Conservation (phyloP, 2,329 filamentous ascomycete species). For the Pleurostoma richardsiae region DNA sequence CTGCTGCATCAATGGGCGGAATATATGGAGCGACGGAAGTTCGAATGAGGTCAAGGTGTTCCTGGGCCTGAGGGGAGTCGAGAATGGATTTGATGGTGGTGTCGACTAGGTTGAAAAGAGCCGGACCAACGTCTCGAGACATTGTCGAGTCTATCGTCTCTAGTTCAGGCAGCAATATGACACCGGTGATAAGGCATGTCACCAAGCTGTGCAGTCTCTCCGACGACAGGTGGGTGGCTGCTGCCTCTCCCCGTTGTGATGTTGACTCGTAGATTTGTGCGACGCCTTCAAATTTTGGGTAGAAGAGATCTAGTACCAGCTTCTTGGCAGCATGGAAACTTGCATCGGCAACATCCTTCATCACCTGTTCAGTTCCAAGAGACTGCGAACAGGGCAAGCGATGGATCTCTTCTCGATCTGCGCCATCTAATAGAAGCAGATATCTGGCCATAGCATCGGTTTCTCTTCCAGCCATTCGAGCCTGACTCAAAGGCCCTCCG, state of each 20-base stretch:
- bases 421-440: conserved; percentile 44
- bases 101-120: conserved; percentile 34
- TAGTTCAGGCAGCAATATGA: conserved; percentile 42
- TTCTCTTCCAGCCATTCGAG: conserved; percentile 38
- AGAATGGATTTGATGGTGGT: conserved; percentile 33
- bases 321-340: conserved; percentile 40
- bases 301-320: conserved; percentile 48
- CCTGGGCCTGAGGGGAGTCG: conserved; percentile 36
- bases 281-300: conserved; percentile 47
- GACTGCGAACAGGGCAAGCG: background rate
- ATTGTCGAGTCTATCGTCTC: conserved; percentile 39
- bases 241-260: conserved; percentile 36
- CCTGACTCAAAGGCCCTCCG: conserved; percentile 43
- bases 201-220: conserved; percentile 49
- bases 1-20: conserved; percentile 33
- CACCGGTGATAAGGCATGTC: conserved; percentile 38
- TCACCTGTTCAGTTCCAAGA: background rate
- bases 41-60: conserved; percentile 41
- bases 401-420: conserved; percentile 2
- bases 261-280: conserved; percentile 40
- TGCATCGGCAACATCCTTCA: background rate
- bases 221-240: conserved; percentile 41
- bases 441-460: conserved; percentile 45
- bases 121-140: conserved; percentile 41
- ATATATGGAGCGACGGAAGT: conserved; percentile 38